A percentile compares a stretch with the other conserved stretches of the same genome.
These are phyloP conservation scores for Citrus sp. DNA, from an alignment of 345 rosid species.

Conservation along the genomic window DNA sequence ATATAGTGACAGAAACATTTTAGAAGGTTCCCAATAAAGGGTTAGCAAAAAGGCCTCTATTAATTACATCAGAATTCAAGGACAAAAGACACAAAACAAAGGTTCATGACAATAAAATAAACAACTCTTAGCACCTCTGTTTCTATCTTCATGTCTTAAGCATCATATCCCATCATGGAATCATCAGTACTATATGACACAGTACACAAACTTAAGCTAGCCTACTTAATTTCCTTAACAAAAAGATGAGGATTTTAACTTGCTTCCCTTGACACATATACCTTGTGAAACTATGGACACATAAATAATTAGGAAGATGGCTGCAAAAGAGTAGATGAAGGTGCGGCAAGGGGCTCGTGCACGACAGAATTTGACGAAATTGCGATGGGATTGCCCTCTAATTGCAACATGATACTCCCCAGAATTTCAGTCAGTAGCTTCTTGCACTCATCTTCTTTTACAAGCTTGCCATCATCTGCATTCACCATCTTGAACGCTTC, in stretches of 20 bases:
- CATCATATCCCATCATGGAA: not conserved
- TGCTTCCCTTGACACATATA: not conserved
- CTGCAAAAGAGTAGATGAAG: slow-evolving; percentile 52
- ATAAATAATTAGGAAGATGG: slow-evolving; percentile 23
- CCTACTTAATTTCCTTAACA: not conserved
- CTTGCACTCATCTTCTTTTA: slow-evolving; percentile 88
- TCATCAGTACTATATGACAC: not conserved
- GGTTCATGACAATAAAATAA: not conserved
- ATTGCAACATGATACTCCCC: slow-evolving; percentile 80
- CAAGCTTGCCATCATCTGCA: slow-evolving; percentile 69
- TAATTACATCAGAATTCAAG: not conserved
- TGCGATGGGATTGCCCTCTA: slow-evolving; percentile 67
- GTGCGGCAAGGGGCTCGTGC: slow-evolving; percentile 71
- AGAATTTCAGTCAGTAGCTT: slow-evolving; percentile 62
- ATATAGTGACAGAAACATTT: no score
- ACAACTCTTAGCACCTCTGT: not conserved
- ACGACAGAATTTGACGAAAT: slow-evolving; percentile 81
- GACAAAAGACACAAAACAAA: not conserved
- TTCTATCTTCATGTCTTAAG: not conserved
- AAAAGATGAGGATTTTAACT: not conserved
- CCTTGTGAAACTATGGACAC: not conserved
- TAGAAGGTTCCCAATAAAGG: not conserved
- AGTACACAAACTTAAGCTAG: slow-evolving; percentile 10
- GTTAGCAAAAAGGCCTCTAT: not conserved
- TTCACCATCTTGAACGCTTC: slow-evolving; percentile 57